Base-by-base conservation (phyloP, 495 filamentous ascomycete species). In the Trichoderma virens region DNA sequence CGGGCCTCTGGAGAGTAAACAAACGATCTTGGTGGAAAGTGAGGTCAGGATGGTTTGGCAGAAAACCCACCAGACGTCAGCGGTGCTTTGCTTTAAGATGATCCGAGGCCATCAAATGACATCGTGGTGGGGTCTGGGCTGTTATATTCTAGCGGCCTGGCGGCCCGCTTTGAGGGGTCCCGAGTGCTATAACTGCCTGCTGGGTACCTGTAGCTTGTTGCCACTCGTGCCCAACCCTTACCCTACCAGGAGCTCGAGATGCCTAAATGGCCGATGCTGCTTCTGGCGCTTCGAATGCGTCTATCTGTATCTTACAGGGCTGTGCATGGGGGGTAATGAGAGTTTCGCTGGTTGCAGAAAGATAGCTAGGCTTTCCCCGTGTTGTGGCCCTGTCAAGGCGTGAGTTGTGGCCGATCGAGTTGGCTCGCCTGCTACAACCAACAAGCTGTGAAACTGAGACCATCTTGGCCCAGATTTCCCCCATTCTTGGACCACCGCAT, bases 141-240 rank as follows among this genome's bases (percentile, higher is more conserved):
- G 23, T 30, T 56, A 20, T 30, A 5, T 20, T 56, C 14, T 56
- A 56, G 51, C 27, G 25, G 51, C 25, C 8, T 11, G 25, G 51
- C 51, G 51, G 51, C 51, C 51, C 51, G 51, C 51, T 56, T 11
- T 56, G 51, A 56, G 51, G 51, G 51, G 51, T 30, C 51, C 51
- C 51, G 51, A 56, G 51, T 18, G 51, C 51, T 56, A 27, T 56
- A 56, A 0, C 23, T 11, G 34, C 34, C 13, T 35, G 34, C 0
- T 45, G 1, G 16, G 1, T 45, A 45, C 41, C 11, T 45, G 41
- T 45, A 45, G 16, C 41, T 20, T 20, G 13, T 45, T 20, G 41
- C 41, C 41, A 45, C 41, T 7, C 41, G 16, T 20, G 41, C 51
- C 51, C 51, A 30, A 28, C 51, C 51, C 25, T 28, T 27, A 30